These are phyloP conservation scores for Magnaporthales sp. DNA, from an alignment of 2,329 filamentous ascomycete genomes.

Conservation along the genomic window DNA sequence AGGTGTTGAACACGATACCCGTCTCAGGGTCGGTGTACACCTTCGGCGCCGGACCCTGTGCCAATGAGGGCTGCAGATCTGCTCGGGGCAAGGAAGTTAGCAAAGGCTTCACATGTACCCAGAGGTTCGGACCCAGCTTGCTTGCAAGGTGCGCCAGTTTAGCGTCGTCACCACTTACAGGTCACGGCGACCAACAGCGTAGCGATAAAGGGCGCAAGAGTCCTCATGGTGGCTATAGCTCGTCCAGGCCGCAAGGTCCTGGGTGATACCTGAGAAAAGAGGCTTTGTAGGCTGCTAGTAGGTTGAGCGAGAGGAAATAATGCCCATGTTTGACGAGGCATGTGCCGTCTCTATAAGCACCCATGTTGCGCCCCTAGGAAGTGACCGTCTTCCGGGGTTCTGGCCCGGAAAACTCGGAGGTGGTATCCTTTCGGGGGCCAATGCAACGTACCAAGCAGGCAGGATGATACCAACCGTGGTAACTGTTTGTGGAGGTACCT, in stretches of 20 bases:
- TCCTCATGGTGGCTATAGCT: slow-evolving; percentile 1
- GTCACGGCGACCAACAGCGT: slow-evolving; percentile 1
- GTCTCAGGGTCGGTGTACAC: slow-evolving; percentile 36
- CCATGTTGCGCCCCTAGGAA: not conserved
- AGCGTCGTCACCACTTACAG: not conserved
- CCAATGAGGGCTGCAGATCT: slow-evolving; percentile 5
- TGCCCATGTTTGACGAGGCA: not conserved
- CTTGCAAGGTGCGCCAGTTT: not conserved
- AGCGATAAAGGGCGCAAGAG: not conserved
- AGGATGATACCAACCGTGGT: not conserved
- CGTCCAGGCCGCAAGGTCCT: not conserved
- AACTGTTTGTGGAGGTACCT: not conserved
- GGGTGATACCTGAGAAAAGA: not conserved
- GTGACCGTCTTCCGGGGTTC: not conserved
- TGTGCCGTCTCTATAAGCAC: not conserved
- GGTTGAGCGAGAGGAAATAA: not conserved
- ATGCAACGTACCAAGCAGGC: not conserved
- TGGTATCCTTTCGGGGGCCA: not conserved
- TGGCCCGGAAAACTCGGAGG: not conserved
- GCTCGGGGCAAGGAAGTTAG: not conserved
- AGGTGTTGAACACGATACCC: slow-evolving; percentile 44
- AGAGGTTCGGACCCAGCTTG: not conserved
- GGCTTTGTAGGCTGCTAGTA: not conserved
- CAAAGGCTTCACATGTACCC: not conserved
- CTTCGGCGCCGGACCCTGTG: slow-evolving; percentile 16